Base-by-base conservation (phyloP, 306 rosid species). In the Calophaca sinica region DNA sequence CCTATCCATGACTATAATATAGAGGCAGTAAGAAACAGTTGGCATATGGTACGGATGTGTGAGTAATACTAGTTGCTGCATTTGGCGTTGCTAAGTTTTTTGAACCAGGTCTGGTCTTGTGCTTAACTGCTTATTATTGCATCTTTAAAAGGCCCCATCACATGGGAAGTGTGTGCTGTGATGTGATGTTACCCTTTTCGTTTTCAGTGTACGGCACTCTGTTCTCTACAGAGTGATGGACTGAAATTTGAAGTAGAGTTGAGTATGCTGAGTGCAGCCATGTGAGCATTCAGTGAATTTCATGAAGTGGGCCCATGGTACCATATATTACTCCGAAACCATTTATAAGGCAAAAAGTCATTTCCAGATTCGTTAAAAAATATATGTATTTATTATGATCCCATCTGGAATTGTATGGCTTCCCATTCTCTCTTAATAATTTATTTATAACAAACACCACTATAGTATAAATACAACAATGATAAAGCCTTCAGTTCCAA, bases 131-230 rank as follows among this genome's bases (percentile, higher is more conserved):
- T 20, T 20, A 1, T 20, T 20, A 1, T 42, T 9, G 68, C 44
- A 72, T 7, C 3, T 58, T 69, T 14, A 9, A 52, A 54, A 42
- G 3, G 14, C 33, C 57, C 52, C 52, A 63, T 50, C 55, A 79
- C 75, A 73, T 57, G 83, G 52, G 62, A 48, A 13, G 39, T 2
- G 68, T 59, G 64, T 41, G 6, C 42, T 20, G 26, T 20, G 26
- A 20, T 65, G 39, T 51, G 74, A 53, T 65, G 39, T 51, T 67
- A 53, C 6, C 59, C 31, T 39, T 72, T 73, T 59, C 2, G 72
- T 59, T 80, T 80, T 72, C 88, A 79, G 81, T 60, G 84, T 74
- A 85, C 80, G 77, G 79, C 70, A 66, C 54, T 15, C 58, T 10
- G 76, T 74, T 78, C 64, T 71, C 39, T 50, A 65, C 72, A 70